Percentiles rank a stretch among this genome's conserved stretches.
phyloP scores from a whole-genome alignment of 75 land plant species.

The Picea sitchensis region DNA sequence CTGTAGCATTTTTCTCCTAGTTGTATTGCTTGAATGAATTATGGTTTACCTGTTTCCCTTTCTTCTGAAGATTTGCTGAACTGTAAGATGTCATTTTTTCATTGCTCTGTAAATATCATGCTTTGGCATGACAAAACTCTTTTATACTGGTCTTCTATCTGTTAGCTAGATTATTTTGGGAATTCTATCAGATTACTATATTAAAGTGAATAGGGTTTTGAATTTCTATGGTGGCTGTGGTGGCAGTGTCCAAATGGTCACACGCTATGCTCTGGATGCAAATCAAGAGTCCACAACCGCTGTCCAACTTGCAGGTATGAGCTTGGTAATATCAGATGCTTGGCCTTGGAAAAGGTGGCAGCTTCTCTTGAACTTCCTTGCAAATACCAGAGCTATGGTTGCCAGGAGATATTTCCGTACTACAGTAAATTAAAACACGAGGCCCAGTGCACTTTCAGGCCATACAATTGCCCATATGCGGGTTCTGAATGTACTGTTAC shows the following conservation, averaged over 20 bases:
- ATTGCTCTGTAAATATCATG: background rate
- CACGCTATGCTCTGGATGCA: background rate
- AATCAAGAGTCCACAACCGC: background rate
- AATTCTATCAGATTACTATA: background rate
- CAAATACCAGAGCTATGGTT: constrained; percentile 46
- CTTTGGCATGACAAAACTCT: background rate
- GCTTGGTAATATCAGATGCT: constrained; percentile 5
- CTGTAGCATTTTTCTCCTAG: background rate
- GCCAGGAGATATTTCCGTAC: constrained; percentile 60
- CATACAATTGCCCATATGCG: constrained; percentile 66
- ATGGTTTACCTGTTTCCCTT: background rate
- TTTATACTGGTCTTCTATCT: background rate
- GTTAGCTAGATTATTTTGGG: background rate
- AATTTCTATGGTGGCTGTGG: constrained; percentile 20
- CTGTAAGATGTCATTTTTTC: background rate
- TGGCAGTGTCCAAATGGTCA: constrained; percentile 15
- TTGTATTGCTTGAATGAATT: background rate
- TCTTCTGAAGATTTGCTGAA: background rate
- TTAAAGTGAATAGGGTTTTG: background rate
- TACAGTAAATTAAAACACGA: constrained; percentile 60
- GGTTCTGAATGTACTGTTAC: constrained; percentile 64
- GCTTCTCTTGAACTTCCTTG: constrained; percentile 64
- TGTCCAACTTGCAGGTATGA: constrained; percentile 1
- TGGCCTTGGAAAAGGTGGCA: constrained; percentile 2
- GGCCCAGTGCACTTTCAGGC: constrained; percentile 52